These are phyloP conservation scores for Aureoboletus auriporus DNA, from an alignment of 768 basidiomycete genomes.

Conservation along the genomic window DNA sequence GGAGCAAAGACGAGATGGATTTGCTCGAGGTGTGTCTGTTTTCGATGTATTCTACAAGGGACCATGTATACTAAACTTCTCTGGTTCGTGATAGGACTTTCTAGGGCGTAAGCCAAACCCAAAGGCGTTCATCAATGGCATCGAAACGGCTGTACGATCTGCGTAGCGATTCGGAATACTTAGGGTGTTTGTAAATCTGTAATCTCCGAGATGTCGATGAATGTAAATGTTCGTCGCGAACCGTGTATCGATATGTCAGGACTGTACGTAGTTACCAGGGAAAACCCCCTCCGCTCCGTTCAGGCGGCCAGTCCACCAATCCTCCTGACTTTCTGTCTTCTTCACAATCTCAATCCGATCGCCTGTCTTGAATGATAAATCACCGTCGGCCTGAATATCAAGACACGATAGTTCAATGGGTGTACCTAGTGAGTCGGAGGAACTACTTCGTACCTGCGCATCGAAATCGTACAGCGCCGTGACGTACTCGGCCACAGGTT, in stretches of 20 bases:
- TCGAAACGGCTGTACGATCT: slow-evolving; percentile 21
- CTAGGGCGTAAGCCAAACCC: slow-evolving; percentile 73
- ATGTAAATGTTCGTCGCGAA: not conserved
- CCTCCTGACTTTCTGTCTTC: slow-evolving; percentile 75
- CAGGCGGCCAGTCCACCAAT: slow-evolving; percentile 96
- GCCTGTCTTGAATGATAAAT: slow-evolving; percentile 84
- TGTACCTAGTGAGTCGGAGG: not conserved
- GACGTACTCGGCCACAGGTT: slow-evolving; percentile 66
- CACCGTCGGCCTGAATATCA: slow-evolving; percentile 72
- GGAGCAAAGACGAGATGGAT: slow-evolving; percentile 72
- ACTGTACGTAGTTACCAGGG: slow-evolving; percentile 58
- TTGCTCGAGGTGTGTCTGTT: slow-evolving; percentile 54
- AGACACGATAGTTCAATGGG: not conserved
- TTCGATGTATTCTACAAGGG: too few relatives aligned
- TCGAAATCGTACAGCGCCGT: slow-evolving; percentile 93
- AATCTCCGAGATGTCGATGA: not conserved
- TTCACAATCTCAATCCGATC: slow-evolving; percentile 90
- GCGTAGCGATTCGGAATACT: too few relatives aligned
- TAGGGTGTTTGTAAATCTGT: too few relatives aligned
- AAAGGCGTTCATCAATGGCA: slow-evolving; percentile 66
- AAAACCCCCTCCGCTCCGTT: slow-evolving; percentile 86
- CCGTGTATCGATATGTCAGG: not conserved
- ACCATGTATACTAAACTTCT: not conserved
- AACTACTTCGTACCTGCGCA: slow-evolving; percentile 59
- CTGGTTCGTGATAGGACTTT: slow-evolving; percentile 50